Conservation (phyloP, 331 rosid species). For the Erythrophleum ivorense region DNA sequence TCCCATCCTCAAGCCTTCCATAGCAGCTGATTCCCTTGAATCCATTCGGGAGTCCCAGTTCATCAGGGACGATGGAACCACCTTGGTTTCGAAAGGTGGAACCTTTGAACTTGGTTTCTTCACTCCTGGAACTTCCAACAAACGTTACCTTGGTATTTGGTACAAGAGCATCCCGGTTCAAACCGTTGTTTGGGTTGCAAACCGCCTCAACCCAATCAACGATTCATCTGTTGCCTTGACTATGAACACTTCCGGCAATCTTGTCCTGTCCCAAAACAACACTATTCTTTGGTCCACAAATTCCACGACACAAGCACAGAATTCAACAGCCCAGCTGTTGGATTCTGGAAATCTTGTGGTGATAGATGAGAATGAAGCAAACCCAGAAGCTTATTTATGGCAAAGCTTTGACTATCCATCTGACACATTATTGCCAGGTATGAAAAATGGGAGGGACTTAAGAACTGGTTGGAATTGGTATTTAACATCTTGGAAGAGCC, state of each 20-base stretch:
- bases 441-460: neutral
- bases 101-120: conserved; percentile 42
- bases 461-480: too few relatives aligned
- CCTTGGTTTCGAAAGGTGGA: conserved; percentile 47
- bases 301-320: neutral
- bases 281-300: neutral
- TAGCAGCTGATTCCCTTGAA: conserved; percentile 10
- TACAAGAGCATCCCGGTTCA: conserved; percentile 45
- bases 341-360: conserved; percentile 8
- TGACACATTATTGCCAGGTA: neutral
- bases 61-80: conserved; percentile 28
- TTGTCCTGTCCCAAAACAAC: conserved; percentile 37
- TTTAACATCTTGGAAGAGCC: conserved; percentile 35
- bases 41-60: conserved; percentile 30
- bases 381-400: neutral
- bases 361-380: neutral
- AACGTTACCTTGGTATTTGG: conserved; percentile 54
- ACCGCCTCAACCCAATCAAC: conserved; percentile 39
- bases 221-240: conserved; percentile 41
- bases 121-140: conserved; percentile 27
- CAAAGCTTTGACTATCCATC: conserved; percentile 2
- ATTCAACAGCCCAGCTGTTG: neutral
- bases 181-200: conserved; percentile 57
- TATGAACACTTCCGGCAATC: conserved; percentile 29
- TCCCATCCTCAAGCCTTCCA: neutral